Evolutionary conservation across 1,284 basidiomycete species (phyloP), one percentile per base, ranked within the genome.

Genomic region (Mycena citricolor): DNA sequence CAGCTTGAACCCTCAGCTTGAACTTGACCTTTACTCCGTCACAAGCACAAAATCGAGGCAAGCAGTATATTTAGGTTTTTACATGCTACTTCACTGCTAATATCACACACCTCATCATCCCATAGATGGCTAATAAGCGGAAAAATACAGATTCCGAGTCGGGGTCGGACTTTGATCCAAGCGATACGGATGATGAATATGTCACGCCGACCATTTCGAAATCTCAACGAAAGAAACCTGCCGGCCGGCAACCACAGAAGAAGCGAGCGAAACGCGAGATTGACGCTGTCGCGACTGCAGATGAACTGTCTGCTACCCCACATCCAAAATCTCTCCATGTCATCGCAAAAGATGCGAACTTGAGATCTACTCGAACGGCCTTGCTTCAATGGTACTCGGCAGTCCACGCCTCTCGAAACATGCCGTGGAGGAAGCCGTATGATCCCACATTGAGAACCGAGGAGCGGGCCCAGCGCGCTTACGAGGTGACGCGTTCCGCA

Each of bases 371-470:
- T 20, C 75, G 76, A 16, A 51, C 56, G 34, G 69, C 74, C 8
- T 64, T 88, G 12, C 61, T 86, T 30, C 51, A 61, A 41, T 94
- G 90, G 90, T 94, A 82, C 57, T 68, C 73, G 26, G 66, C 62
- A 12, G 84, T 85, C 14, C 79, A 79, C 45, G 67, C 74, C 17
- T 64, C 65, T 20, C 78, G 90, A 14, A 77, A 79, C 25, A 94
- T 94, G 90, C 90, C 91, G 2, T 94, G 91, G 90, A 73, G 90
- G 39, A 87, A 86, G 59, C 71, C 74, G 2, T 90, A 77, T 54
- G 67, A 84, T 54, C 66, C 71, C 4, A 66, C 67, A 7, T 61
- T 81, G 51, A 68, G 64, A 32, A 52, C 58, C 1, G 74, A 77
- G 25, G 77, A 76, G 32, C 76, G 76, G 34, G 73, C 79, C 2